Evolutionary conservation across 257 asterid species (phyloP).

Genomic region (Capsicum pubescens): DNA sequence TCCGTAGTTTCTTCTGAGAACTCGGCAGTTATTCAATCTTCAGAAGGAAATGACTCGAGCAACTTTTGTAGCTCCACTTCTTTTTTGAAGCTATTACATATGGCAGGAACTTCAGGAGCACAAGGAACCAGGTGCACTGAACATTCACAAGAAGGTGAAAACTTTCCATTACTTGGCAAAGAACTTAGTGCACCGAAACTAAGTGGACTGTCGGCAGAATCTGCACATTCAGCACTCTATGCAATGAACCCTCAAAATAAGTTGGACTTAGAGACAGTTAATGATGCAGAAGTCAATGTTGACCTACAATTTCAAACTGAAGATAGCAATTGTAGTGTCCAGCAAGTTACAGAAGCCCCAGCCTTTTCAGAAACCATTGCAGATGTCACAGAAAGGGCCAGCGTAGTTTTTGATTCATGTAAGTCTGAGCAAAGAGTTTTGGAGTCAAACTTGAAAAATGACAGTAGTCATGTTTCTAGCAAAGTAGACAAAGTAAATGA

Average conservation of each 20-base stretch:
- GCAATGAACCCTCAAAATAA: conserved; percentile 44
- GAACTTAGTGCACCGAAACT: conserved; percentile 52
- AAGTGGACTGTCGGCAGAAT: conserved; percentile 71
- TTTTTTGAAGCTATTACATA: conserved; percentile 62
- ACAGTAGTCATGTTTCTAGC: conserved; percentile 37
- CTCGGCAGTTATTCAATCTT: conserved; percentile 54
- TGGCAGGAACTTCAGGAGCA: conserved; percentile 50
- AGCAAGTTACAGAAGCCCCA: conserved; percentile 42
- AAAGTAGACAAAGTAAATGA: conserved; percentile 37
- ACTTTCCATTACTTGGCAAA: conserved; percentile 30
- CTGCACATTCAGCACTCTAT: conserved; percentile 51
- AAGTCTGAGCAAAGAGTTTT: conserved; percentile 53
- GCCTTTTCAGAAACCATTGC: conserved; percentile 38
- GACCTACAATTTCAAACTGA: conserved; percentile 39
- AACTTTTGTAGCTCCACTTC: conserved; percentile 47
- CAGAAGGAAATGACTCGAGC: conserved; percentile 51
- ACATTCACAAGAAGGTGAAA: conserved; percentile 38
- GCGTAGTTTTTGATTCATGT: conserved; percentile 42
- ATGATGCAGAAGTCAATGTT: conserved; percentile 42
- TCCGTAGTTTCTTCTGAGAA: conserved; percentile 70
- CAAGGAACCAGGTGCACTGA: conserved; percentile 41
- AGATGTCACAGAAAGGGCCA: conserved; percentile 55
- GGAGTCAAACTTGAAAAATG: conserved; percentile 47
- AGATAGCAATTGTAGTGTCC: conserved; percentile 43
- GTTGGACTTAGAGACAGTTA: conserved; percentile 31